Percentiles rank a stretch among this genome's conserved stretches.
These are phyloP conservation scores for Nakazawaea ishiwadae DNA, from an alignment of 805 yeast species.

Conservation along the genomic window DNA sequence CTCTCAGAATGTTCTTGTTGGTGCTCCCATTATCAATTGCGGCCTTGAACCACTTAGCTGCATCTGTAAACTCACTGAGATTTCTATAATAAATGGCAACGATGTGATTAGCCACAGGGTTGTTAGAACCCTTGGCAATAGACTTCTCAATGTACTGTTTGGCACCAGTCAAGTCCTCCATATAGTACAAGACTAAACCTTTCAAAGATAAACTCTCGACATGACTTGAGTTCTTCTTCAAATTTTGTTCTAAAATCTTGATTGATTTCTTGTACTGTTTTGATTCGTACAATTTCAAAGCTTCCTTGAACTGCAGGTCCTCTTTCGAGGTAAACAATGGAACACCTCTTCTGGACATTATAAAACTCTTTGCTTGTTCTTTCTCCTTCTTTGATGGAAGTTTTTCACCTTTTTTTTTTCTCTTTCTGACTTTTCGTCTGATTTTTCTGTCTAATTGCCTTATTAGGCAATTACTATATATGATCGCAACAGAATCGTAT, in stretches of 20 bases:
- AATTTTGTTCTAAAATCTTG: slow-evolving; percentile 65
- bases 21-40: slow-evolving; percentile 75
- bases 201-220: slow-evolving; percentile 83
- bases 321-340: slow-evolving; percentile 43
- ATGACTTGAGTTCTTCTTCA: slow-evolving; percentile 72
- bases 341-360: slow-evolving; percentile 5
- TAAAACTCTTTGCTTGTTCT: not conserved
- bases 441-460: not conserved
- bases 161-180: slow-evolving; percentile 62
- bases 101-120: slow-evolving; percentile 78
- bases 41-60: slow-evolving; percentile 71
- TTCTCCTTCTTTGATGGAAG: not conserved
- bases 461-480: too few species aligned
- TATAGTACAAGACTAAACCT: slow-evolving; percentile 61
- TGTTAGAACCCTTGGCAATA: slow-evolving; percentile 36
- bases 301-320: slow-evolving; percentile 72
- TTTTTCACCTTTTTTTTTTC: too few species aligned
- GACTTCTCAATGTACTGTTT: slow-evolving; percentile 59
- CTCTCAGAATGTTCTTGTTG: slow-evolving; percentile 77
- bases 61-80: slow-evolving; percentile 64
- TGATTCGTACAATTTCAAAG: slow-evolving; percentile 74
- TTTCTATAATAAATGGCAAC: slow-evolving; percentile 79
- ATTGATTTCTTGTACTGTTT: slow-evolving; percentile 86
- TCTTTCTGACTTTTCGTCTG: not conserved
- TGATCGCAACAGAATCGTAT: not conserved